Evolutionary conservation across 441 rosid species (phyloP), one percentile per base, ranked within the genome.

Genomic region (Jatropha podagrica): DNA sequence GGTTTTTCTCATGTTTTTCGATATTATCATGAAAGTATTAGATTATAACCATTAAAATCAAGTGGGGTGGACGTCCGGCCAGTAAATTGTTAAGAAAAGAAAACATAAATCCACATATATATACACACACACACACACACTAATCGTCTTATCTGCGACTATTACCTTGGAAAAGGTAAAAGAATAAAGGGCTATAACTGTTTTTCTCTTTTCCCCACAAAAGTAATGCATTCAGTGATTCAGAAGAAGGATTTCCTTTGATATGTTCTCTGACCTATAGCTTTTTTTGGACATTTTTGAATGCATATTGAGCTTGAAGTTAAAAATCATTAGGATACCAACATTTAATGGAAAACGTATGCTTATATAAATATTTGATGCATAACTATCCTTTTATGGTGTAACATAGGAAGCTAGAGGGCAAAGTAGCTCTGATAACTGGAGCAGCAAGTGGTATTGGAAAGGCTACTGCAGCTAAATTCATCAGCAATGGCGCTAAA

Each of bases 381-480:
- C 60, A 17, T 7, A 75, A 48, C 27, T 46, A 1, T 68, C 52
- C 65, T 61, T 12, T 65, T 60, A 20, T 72, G 46, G 32, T 71
- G 56, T 54, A 67, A 56, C 8, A 74, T 71, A 91, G 94, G 64
- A 95, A 86, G 80, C 92, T 95, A 70, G 91, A 95, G 67, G 97
- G 93, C 42, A 95, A 92, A 81, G 88, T 91, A 65, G 98, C 97
- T 0, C 75, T 92, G 41, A 89, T 95, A 68, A 95, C 98, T 13
- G 98, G 98, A 77, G 97, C 91, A 77, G 98, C 97, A 48, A 88
- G 88, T 74, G 98, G 97, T 60, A 87, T 94, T 48, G 98, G 98
- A 27, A 90, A 86, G 84, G 97, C 88, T 38, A 82, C 98, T 4
- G 92, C 98, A 7, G 74, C 80, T n/a, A 87, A 82, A 59, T 95